Evolutionary conservation across 345 rosid genomes (phyloP).

Genomic region (Garcia nutans): DNA sequence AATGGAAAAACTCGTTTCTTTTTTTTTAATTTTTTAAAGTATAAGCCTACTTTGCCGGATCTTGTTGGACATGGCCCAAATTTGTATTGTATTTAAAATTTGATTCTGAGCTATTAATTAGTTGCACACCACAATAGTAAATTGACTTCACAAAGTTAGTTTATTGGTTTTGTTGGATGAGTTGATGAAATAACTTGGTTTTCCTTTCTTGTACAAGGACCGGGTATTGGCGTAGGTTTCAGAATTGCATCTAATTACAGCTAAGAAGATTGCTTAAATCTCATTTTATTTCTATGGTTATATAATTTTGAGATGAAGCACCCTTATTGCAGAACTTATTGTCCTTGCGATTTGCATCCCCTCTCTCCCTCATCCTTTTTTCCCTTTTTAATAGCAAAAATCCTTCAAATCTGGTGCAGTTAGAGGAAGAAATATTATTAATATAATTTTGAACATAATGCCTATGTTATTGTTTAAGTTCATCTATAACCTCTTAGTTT

Average conservation of each 20-base stretch:
- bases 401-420: neutral
- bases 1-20: no score
- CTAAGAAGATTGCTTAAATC: neutral
- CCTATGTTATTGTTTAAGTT: neutral
- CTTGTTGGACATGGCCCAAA: neutral
- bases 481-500: neutral
- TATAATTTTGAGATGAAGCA: neutral
- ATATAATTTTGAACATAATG: neutral
- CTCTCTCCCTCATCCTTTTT: neutral
- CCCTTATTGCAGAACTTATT: neutral
- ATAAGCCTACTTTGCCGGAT: neutral
- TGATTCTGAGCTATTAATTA: neutral
- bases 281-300: no score
- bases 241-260: no score
- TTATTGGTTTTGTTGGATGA: neutral
- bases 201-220: neutral
- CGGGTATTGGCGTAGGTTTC: neutral
- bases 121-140: neutral
- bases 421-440: neutral
- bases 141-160: no score
- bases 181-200: neutral
- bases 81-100: no score
- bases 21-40: no score
- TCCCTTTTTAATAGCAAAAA: neutral
- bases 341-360: neutral